A percentile compares a stretch with the other conserved stretches of the same genome.
These are phyloP conservation scores for Curvularia lunata DNA, from an alignment of 2,329 filamentous ascomycete species.

Conservation along the genomic window DNA sequence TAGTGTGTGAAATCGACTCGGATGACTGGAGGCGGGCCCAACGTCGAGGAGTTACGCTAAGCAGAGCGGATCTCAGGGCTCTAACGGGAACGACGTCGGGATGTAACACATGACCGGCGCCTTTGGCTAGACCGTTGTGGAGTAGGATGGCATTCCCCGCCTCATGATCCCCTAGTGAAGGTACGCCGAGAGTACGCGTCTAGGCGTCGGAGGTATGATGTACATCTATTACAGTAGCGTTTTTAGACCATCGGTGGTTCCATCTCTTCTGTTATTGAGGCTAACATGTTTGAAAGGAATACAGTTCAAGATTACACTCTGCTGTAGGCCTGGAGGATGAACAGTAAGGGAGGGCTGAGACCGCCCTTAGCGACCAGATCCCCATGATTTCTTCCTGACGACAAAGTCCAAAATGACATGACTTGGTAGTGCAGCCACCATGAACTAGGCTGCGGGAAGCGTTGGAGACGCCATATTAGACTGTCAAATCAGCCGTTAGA, in stretches of 20 bases:
- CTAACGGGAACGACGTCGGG: slow-evolving; percentile 2
- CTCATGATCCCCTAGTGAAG: background rate
- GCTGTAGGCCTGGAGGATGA: background rate
- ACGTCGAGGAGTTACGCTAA: background rate
- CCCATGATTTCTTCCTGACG: slow-evolving; percentile 2
- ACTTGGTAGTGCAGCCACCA: slow-evolving; percentile 1
- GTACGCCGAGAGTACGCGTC: background rate
- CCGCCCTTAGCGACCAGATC: background rate
- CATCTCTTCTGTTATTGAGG: background rate
- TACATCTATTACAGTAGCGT: background rate
- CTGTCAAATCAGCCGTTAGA: slow-evolving; percentile 16
- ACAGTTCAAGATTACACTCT: too few species aligned
- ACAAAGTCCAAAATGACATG: slow-evolving; percentile 4
- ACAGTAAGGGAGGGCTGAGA: background rate
- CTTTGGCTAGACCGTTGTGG: background rate
- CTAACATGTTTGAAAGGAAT: background rate
- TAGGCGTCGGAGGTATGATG: background rate
- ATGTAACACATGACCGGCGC: slow-evolving; percentile 9
- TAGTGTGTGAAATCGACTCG: background rate
- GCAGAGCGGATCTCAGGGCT: background rate
- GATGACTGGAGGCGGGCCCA: background rate
- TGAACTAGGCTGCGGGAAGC: slow-evolving; percentile 1
- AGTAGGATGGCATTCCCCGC: background rate
- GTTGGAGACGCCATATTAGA: slow-evolving; percentile 14
- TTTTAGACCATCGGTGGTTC: background rate